Conservation (phyloP, 805 yeast species). For the Saccharomycopsis fermentans region DNA sequence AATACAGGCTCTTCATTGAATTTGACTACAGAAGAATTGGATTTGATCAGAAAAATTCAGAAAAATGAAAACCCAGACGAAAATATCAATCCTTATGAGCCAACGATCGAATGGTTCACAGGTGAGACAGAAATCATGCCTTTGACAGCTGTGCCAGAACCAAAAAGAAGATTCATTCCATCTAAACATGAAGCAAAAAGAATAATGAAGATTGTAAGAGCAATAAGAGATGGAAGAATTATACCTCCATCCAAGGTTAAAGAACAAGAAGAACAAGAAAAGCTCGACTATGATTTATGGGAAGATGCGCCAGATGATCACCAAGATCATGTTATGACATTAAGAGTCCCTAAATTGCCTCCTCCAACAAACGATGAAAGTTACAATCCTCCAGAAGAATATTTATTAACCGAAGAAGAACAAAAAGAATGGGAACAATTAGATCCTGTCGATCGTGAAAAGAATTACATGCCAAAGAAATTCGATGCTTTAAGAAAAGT, state of each 20-base stretch:
- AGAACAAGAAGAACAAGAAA: conserved; percentile 39
- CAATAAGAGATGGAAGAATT: conserved; percentile 93
- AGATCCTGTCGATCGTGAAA: conserved; percentile 71
- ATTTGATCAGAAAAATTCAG: conserved; percentile 77
- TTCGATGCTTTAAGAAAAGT: conserved; percentile 77
- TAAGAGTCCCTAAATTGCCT: conserved; percentile 89
- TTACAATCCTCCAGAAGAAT: conserved; percentile 96
- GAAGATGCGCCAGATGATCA: conserved; percentile 51
- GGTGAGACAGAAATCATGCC: conserved; percentile 82
- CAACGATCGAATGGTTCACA: conserved; percentile 93
- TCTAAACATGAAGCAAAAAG: conserved; percentile 95
- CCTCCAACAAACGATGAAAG: conserved; percentile 97
- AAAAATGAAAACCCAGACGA: conserved; percentile 78
- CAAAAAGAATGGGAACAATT: conserved; percentile 53
- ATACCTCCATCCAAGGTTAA: conserved; percentile 57
- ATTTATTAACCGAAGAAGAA: conserved; percentile 73
- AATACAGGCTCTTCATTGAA: conserved; percentile 80
- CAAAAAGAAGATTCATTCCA: conserved; percentile 93
- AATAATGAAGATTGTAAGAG: conserved; percentile 91
- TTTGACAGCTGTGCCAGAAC: conserved; percentile 87
- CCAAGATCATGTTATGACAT: conserved; percentile 75
- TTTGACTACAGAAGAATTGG: conserved; percentile 77
- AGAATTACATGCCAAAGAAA: conserved; percentile 74
- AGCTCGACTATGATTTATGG: conserved; percentile 73
- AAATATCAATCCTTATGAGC: conserved; percentile 77